Conservation (phyloP, 2,329 filamentous ascomycete species). For the Pyrenochaeta sp. region DNA sequence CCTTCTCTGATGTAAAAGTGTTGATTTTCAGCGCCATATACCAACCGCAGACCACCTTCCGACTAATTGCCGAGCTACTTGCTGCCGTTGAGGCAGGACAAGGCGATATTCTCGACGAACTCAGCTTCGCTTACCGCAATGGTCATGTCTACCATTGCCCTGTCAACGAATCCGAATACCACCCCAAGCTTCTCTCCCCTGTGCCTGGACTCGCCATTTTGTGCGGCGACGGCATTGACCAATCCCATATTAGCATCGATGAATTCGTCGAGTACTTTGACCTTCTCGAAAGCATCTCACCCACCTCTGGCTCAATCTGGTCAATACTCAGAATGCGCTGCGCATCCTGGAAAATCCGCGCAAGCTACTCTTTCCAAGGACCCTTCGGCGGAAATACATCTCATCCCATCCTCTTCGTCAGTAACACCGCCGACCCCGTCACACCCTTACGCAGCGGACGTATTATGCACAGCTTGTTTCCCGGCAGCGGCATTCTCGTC, state of each 20-base stretch:
- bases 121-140: constrained; percentile 24
- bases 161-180: constrained; percentile 25
- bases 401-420: constrained; percentile 66
- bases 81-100: constrained; percentile 41
- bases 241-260: constrained; percentile 30
- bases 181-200: constrained; percentile 7
- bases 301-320: constrained; percentile 51
- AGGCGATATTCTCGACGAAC: constrained; percentile 31
- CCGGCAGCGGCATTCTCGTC: constrained; percentile 55
- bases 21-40: constrained; percentile 51
- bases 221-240: constrained; percentile 53
- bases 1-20: constrained; percentile 51
- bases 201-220: constrained; percentile 44
- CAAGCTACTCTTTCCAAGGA: constrained; percentile 44
- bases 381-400: constrained; percentile 52
- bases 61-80: constrained; percentile 45
- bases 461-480: constrained; percentile 52
- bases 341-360: constrained; percentile 47
- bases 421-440: constrained; percentile 67
- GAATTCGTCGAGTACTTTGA: constrained; percentile 48
- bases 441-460: constrained; percentile 61
- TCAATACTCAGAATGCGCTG: constrained; percentile 49
- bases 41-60: constrained; percentile 45
- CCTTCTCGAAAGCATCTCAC: constrained; percentile 43
- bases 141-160: constrained; percentile 40